Evolutionary conservation across 2,329 filamentous ascomycete species (phyloP).

Genomic region (Penicillium sp.): DNA sequence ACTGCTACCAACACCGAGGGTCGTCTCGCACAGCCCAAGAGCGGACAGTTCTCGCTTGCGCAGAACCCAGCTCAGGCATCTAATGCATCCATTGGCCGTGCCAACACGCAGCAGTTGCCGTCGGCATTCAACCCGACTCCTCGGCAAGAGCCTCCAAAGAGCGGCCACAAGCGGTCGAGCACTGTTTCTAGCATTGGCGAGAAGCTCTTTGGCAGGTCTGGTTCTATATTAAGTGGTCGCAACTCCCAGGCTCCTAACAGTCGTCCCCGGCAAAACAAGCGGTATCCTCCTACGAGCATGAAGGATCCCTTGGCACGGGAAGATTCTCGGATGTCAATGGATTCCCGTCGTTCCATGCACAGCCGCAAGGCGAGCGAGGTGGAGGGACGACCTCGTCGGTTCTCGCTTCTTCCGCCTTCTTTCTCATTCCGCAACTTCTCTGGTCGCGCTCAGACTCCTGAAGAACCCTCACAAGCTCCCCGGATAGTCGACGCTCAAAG

Average conservation of each 20-base stretch:
- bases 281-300: conserved; percentile 91
- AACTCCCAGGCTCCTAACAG: conserved; percentile 37
- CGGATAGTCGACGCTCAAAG: conserved; percentile 30
- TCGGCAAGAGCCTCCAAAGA: conserved; percentile 44
- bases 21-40: conserved; percentile 75
- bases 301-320: conserved; percentile 61
- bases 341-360: conserved; percentile 70
- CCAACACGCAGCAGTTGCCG: conserved; percentile 55
- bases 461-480: conserved; percentile 38
- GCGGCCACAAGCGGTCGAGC: conserved; percentile 62
- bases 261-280: conserved; percentile 51
- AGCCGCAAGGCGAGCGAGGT: conserved; percentile 68
- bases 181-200: conserved; percentile 77
- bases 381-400: conserved; percentile 60
- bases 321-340: conserved; percentile 62
- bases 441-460: conserved; percentile 49
- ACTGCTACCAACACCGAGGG: conserved; percentile 86
- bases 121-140: conserved; percentile 56
- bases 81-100: conserved; percentile 56
- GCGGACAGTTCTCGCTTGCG: conserved; percentile 63
- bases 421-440: conserved; percentile 63
- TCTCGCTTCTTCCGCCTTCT: conserved; percentile 64
- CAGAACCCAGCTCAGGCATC: conserved; percentile 51
- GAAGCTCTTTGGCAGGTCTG: conserved; percentile 77
- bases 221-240: conserved; percentile 69